These are phyloP conservation scores for Globisporangium solare DNA, from an alignment of 352 stramenopile species.

Conservation along the genomic window DNA sequence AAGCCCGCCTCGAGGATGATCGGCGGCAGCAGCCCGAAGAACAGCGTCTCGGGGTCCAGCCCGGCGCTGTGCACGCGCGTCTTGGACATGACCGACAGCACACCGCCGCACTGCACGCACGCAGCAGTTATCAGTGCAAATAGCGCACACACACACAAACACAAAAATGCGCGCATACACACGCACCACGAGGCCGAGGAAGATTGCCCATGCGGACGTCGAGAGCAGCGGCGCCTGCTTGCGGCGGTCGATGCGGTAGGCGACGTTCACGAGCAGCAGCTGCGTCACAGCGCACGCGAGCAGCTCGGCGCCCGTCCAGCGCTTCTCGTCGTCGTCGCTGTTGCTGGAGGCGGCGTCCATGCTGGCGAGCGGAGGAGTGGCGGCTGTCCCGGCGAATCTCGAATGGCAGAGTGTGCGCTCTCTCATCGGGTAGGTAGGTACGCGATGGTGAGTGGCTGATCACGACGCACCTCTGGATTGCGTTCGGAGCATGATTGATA, in stretches of 20 bases:
- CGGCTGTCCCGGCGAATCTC: too few species aligned
- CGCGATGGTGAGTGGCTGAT: too few species aligned
- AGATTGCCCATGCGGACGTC: slow-evolving; percentile 47
- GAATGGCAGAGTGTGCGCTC: too few species aligned
- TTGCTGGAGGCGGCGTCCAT: too few species aligned
- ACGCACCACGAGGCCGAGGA: slow-evolving; percentile 41
- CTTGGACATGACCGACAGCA: slow-evolving; percentile 27
- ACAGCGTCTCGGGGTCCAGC: slow-evolving; percentile 44
- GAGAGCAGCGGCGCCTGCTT: slow-evolving; percentile 35
- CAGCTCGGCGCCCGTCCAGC: slow-evolving; percentile 39
- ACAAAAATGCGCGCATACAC: neutral
- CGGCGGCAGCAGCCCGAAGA: slow-evolving; percentile 52
- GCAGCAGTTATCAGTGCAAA: too few species aligned
- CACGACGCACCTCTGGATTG: too few species aligned
- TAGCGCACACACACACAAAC: too few species aligned
- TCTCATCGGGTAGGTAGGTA: too few species aligned
- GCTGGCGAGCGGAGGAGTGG: too few species aligned
- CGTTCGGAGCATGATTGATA: too few species aligned
- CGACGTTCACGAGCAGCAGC: slow-evolving; percentile 47
- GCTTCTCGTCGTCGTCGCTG: slow-evolving; percentile 18
- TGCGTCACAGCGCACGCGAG: slow-evolving; percentile 41
- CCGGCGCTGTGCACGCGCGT: slow-evolving; percentile 25
- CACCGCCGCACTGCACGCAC: slow-evolving; percentile 28
- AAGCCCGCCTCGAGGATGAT: slow-evolving; percentile 69
- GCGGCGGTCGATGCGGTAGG: slow-evolving; percentile 45